Conservation (phyloP, 176 grass and related monocot genomes). For the Oropetium thomaeum region DNA sequence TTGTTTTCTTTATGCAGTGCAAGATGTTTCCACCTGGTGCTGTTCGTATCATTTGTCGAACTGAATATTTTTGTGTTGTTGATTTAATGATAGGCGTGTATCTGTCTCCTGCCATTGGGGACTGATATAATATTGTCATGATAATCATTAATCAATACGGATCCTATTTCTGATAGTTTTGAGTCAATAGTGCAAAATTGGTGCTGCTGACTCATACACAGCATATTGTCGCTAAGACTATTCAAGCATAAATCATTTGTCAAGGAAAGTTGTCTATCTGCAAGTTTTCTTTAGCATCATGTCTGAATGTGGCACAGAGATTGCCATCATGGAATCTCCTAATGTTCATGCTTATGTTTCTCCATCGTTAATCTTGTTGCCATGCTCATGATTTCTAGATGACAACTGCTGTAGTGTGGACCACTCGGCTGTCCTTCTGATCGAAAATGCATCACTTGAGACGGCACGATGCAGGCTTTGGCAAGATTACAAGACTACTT, state of each 20-base stretch:
- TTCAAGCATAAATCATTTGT: slow-evolving; percentile 4
- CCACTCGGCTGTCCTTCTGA: neutral
- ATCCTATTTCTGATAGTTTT: neutral
- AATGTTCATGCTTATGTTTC: neutral
- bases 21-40: neutral
- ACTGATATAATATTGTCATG: neutral
- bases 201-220: neutral
- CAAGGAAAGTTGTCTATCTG: neutral
- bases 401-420: neutral
- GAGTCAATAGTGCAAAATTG: neutral
- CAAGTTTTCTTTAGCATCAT: neutral
- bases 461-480: slow-evolving; percentile 30
- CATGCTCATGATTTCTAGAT: slow-evolving; percentile 12
- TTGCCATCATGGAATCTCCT: neutral
- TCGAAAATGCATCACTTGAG: slow-evolving; percentile 8
- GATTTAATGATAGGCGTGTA: neutral
- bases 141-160: neutral
- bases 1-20: neutral
- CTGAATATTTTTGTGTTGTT: slow-evolving; percentile 8
- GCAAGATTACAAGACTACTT: slow-evolving; percentile 33
- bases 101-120: neutral
- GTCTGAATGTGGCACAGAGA: neutral
- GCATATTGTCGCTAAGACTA: neutral
- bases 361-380: neutral
- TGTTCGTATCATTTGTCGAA: slow-evolving; percentile 13